Base-by-base conservation (phyloP, 148 eudicot genomes). In the Hydrangea macrophylla region DNA sequence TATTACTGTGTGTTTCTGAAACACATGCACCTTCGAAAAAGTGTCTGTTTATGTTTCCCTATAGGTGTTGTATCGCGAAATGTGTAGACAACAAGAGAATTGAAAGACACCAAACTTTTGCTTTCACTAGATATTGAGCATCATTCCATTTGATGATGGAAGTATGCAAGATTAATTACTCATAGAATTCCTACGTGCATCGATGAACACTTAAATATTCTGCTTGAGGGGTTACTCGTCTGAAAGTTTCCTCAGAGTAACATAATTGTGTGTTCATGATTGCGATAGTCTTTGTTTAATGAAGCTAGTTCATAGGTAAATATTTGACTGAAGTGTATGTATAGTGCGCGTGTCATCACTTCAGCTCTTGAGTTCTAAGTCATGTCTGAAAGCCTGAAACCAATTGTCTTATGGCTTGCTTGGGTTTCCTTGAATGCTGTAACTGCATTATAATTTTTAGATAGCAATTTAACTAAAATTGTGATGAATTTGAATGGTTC, bases 221-320 rank as follows among this genome's bases (percentile, higher is more conserved):
- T 3, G 8, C 8, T 35, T 35, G 50, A 42, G 3, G 50, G 50
- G 13, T 42, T 12, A 4, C 39, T 3, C 50, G 15, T 42, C 50
- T 18, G 11, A 3, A 12, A 10, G 11, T 12, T 42, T 42, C 50
- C 50, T 42, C 50, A 42, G 50, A 42, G 15, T 42, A 42, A 12
- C 1, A 8, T 13, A 42, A 42, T 42, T 42, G 39, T 35, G 39
- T 42, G 5, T 1, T 0, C 13, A 42, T 42, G 50, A 12, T 18
- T 42, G 50, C 6, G 11, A 50, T 50, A 13, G 24, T 18, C 20
- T 5, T 31, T 37, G 40, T 48, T 50, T 50, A n/a, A 57, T 10
- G 15, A 59, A 70, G 57, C 39, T 65, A 39, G 42, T 65, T 37
- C 10, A 30, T n/a, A n/a, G n/a, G n/a, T n/a, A n/a, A n/a, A n/a